Conservation (phyloP, 2,329 filamentous ascomycete species). For the Botrytis deweyae region DNA sequence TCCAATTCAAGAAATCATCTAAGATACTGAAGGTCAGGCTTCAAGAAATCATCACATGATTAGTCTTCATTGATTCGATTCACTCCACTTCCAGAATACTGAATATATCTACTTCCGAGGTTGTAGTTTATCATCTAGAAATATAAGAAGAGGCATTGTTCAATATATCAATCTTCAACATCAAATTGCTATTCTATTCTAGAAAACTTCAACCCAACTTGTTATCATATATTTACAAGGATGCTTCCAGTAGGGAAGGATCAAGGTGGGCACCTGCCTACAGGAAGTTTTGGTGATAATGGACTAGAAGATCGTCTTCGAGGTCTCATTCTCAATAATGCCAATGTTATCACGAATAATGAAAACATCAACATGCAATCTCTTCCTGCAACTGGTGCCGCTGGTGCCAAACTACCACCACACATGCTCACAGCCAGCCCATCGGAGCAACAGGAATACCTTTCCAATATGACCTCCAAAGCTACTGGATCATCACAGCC, state of each 20-base stretch:
- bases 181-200: background rate
- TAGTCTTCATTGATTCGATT: background rate
- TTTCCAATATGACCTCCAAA: conserved; percentile 19
- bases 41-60: background rate
- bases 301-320: conserved; percentile 57
- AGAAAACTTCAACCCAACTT: background rate
- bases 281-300: conserved; percentile 20
- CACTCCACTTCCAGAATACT: background rate
- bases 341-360: conserved; percentile 29
- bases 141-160: background rate
- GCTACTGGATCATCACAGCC: conserved; percentile 28
- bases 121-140: background rate
- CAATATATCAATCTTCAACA: background rate
- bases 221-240: background rate
- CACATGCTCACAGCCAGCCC: conserved; percentile 30
- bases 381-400: conserved; percentile 27
- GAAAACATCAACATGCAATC: conserved; percentile 27
- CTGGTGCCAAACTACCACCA: conserved; percentile 26
- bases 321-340: conserved; percentile 58
- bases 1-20: too few species aligned
- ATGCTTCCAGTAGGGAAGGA: conserved; percentile 20
- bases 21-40: background rate
- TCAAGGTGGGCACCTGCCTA: background rate
- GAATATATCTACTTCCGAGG: background rate
- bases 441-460: conserved; percentile 30